Base-by-base conservation (phyloP, 495 filamentous ascomycete genomes). In the Penicillium verhagenii region DNA sequence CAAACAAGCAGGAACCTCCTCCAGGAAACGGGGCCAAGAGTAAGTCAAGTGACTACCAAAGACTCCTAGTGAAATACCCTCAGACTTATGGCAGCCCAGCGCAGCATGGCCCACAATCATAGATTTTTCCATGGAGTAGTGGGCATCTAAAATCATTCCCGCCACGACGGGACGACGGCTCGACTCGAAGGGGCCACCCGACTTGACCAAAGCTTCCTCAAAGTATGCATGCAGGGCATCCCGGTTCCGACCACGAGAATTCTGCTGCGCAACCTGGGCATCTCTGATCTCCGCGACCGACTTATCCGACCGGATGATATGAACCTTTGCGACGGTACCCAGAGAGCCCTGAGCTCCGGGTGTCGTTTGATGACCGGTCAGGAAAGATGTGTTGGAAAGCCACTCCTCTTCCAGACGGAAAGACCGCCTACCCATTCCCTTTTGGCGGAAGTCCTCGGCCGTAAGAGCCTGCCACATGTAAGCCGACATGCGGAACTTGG, bases 381-480 rank as follows among this genome's bases (percentile, higher is more conserved):
- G 56, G n/a, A 24, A 28, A 3, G 56, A 50, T 5, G 74, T 77
- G 57, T 78, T 75, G 18, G 55, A 49, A 6, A 61, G 50, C 77
- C 71, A 79, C 60, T 80, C 76, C 52, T 81, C 77, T 25, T 80
- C 77, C 21, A 80, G 54, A 6, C 77, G 71, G 54, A 81, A 81
- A 18, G 75, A 74, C 21, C 77, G 75, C 33, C 78, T 69, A 13
- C 76, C 76, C 44, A 79, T 61, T 42, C 73, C 72, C 52, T 74
- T 71, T 19, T 61, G 52, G n/a, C 68, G 72, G 53, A 81, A 59
- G 44, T 81, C 76, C 47, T 79, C 75, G 13, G 75, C 77, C 3
- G 73, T 77, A 23, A 78, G 68, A 26, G 76, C 73, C 51, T 80
- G 78, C 68, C 74, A 75, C 72, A 79, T 78, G 63, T 78, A 76